Evolutionary conservation across 1,284 basidiomycete species (phyloP).

Genomic region (Vanrija sp.): DNA sequence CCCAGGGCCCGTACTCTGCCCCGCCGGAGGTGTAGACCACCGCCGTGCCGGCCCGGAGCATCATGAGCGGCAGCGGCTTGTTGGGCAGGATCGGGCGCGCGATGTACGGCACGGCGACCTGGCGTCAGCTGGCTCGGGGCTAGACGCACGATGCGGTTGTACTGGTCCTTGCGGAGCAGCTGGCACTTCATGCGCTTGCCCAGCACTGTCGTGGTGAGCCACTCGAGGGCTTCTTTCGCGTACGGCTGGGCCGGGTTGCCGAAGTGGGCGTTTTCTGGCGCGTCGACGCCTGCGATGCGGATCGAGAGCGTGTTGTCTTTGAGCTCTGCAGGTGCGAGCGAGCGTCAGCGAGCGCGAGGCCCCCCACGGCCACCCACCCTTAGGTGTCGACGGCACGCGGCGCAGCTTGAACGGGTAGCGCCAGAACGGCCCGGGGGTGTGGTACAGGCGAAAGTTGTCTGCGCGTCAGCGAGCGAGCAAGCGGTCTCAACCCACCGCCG

Average conservation of each 20-base stretch:
- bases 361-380: conserved; percentile 56
- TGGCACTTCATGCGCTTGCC: conserved; percentile 55
- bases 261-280: conserved; percentile 79
- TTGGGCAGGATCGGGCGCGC: conserved; percentile 52
- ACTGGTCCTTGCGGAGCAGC: conserved; percentile 71
- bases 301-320: conserved; percentile 75
- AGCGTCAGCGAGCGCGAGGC: background rate
- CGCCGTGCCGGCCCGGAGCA: conserved; percentile 72
- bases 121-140: background rate
- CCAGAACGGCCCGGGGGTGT: conserved; percentile 73
- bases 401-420: conserved; percentile 66
- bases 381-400: conserved; percentile 57
- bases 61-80: conserved; percentile 63
- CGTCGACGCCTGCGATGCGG: conserved; percentile 80
- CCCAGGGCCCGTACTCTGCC: conserved; percentile 69
- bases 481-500: background rate
- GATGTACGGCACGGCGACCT: conserved; percentile 63
- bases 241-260: conserved; percentile 71
- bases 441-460: conserved; percentile 63
- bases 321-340: conserved; percentile 57
- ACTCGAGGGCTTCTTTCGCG: conserved; percentile 63
- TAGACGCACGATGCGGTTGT: conserved; percentile 63
- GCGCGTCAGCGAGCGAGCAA: conserved; percentile 23
- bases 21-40: conserved; percentile 69
- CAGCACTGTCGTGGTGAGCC: conserved; percentile 60